A percentile compares a stretch with the other conserved stretches of the same genome.
These are phyloP conservation scores for Boletus sp. DNA, from an alignment of 768 basidiomycete genomes.

Conservation along the genomic window DNA sequence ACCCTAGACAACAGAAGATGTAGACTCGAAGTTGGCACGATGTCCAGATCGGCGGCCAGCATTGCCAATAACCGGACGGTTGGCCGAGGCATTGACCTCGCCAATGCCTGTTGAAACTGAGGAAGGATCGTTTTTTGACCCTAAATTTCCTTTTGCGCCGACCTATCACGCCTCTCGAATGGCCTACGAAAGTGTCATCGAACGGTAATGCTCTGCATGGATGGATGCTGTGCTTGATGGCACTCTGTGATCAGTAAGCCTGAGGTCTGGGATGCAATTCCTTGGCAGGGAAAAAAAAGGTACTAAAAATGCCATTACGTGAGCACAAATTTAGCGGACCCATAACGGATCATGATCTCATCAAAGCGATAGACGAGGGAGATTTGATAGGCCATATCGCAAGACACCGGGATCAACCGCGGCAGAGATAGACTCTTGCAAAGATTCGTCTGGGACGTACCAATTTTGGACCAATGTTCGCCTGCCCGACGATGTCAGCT, in stretches of 20 bases:
- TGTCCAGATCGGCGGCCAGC: too few species aligned
- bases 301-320: neutral
- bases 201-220: too few species aligned
- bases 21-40: neutral
- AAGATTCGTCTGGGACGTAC: neutral
- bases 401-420: neutral
- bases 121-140: too few species aligned
- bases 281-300: neutral
- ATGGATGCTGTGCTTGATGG: neutral
- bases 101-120: too few species aligned
- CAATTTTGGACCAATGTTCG: neutral
- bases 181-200: too few species aligned
- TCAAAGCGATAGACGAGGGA: neutral
- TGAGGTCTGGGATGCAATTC: neutral
- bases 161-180: too few species aligned
- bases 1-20: conserved; percentile 3
- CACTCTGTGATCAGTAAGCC: too few species aligned
- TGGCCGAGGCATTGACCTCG: too few species aligned
- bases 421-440: neutral
- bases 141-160: too few species aligned
- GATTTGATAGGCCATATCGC: neutral
- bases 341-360: conserved; percentile 11
- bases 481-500: neutral
- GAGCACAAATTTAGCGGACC: neutral
- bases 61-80: too few species aligned